Conservation (phyloP, 2,329 filamentous ascomycete species). For the Fusarium pseudoanthophilum region DNA sequence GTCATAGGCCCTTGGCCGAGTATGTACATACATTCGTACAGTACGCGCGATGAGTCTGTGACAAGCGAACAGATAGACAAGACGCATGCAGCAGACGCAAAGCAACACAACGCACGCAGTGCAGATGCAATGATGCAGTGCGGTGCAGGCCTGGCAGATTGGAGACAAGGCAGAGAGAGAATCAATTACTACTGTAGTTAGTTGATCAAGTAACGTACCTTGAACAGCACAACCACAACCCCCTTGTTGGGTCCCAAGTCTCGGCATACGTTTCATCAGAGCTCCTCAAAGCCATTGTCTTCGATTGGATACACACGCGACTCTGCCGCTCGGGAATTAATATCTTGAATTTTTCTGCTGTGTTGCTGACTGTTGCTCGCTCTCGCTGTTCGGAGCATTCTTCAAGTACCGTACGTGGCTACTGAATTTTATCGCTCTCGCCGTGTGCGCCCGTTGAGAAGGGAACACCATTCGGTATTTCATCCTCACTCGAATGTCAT, state of each 20-base stretch:
- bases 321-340: constrained; percentile 19
- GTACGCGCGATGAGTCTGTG: constrained; percentile 9
- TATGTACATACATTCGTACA: neutral
- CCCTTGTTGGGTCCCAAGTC: constrained; percentile 28
- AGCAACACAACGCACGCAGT: neutral
- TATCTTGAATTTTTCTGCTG: constrained; percentile 7
- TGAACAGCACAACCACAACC: neutral
- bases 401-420: neutral
- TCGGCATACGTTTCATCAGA: constrained; percentile 36
- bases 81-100: neutral
- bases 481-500: constrained; percentile 14
- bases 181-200: neutral
- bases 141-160: constrained; percentile 3
- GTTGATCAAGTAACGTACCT: neutral
- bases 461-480: constrained; percentile 12
- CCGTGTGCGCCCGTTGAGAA: constrained; percentile 17
- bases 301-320: constrained; percentile 31
- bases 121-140: neutral
- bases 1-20: constrained; percentile 20
- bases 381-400: neutral
- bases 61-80: neutral
- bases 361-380: neutral
- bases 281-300: constrained; percentile 12
- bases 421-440: constrained; percentile 19
- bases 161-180: neutral